Percentiles rank a stretch among this genome's conserved stretches.
Conservation (phyloP, 163 green algal genomes). For the Picocystis sp. region DNA sequence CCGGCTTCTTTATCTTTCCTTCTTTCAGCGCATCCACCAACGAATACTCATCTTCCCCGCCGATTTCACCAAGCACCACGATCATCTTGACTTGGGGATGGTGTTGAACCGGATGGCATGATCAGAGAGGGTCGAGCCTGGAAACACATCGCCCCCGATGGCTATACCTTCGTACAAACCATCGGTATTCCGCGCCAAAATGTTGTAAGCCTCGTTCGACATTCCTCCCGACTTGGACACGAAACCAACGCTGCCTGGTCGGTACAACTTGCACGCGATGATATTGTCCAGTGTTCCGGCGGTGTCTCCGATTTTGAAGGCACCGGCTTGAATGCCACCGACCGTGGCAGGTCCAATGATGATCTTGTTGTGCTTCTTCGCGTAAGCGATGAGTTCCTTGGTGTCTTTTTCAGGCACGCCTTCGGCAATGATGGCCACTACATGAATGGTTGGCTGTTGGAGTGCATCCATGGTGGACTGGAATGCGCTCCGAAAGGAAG, state of each 20-base stretch:
- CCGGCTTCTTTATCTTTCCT: conserved; percentile 63
- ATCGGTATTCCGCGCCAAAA: conserved; percentile 69
- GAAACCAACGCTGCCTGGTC: conserved; percentile 76
- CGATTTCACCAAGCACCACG: conserved; percentile 84
- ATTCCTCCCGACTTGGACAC: conserved; percentile 85
- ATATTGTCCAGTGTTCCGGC: conserved; percentile 91
- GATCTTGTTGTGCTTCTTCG: conserved; percentile 69
- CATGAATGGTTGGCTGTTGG: conserved; percentile 57
- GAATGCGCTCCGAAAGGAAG: conserved; percentile 69
- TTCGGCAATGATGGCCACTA: conserved; percentile 80
- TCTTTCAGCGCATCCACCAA: conserved; percentile 40
- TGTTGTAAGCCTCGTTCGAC: conserved; percentile 93
- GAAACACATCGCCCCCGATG: conserved; percentile 83
- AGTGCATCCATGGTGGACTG: conserved; percentile 76
- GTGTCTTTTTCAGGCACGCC: conserved; percentile 82
- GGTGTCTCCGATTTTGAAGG: conserved; percentile 90
- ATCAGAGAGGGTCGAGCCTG: conserved; percentile 76
- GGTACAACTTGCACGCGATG: conserved; percentile 80
- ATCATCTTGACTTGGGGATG: conserved; percentile 83
- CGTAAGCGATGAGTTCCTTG: conserved; percentile 76
- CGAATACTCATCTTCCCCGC: conserved; percentile 74
- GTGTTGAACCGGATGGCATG: conserved; percentile 80
- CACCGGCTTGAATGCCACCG: conserved; percentile 66
- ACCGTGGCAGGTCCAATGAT: conserved; percentile 85
- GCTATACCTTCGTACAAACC: conserved; percentile 92